Evolutionary conservation across 495 filamentous ascomycete species (phyloP).

Genomic region (Chlorociboria aeruginascens): DNA sequence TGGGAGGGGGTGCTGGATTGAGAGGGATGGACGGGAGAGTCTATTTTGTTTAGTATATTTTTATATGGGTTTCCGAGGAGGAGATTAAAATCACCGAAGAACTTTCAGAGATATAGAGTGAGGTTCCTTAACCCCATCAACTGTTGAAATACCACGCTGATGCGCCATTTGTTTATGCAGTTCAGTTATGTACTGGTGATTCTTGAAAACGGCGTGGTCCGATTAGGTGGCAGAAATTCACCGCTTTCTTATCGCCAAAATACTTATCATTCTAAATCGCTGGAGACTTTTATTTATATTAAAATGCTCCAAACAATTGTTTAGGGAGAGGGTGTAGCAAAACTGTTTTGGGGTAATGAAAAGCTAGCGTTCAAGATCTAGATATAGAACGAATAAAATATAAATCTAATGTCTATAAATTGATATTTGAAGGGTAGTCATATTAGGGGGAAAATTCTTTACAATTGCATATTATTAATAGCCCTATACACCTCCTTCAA

Average conservation of each 20-base stretch:
- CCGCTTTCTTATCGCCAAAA: constrained; percentile 1
- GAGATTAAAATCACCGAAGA: constrained; percentile 33
- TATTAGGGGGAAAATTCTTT: too few relatives aligned
- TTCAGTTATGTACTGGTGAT: too few relatives aligned
- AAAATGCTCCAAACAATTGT: too few relatives aligned
- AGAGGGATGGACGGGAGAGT: constrained; percentile 41
- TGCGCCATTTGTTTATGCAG: constrained; percentile 15
- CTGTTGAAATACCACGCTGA: constrained; percentile 15
- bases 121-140: constrained; percentile 58
- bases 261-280: background rate
- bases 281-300: too few relatives aligned
- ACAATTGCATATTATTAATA: too few relatives aligned
- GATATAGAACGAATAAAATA: too few relatives aligned
- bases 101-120: constrained; percentile 85
- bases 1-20: constrained; percentile 35
- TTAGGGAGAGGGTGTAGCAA: too few relatives aligned
- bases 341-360: too few relatives aligned
- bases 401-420: too few relatives aligned
- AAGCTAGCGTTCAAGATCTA: too few relatives aligned
- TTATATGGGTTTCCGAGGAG: background rate
- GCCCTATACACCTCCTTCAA: too few relatives aligned
- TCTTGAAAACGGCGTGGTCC: background rate
- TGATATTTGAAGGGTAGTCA: too few relatives aligned
- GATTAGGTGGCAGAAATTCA: background rate
- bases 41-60: constrained; percentile 17